A percentile compares a stretch with the other conserved stretches of the same genome.
These are phyloP conservation scores for Acanthamoeba culbertsoni DNA, from an alignment of 208 protist species.

Conservation along the genomic window DNA sequence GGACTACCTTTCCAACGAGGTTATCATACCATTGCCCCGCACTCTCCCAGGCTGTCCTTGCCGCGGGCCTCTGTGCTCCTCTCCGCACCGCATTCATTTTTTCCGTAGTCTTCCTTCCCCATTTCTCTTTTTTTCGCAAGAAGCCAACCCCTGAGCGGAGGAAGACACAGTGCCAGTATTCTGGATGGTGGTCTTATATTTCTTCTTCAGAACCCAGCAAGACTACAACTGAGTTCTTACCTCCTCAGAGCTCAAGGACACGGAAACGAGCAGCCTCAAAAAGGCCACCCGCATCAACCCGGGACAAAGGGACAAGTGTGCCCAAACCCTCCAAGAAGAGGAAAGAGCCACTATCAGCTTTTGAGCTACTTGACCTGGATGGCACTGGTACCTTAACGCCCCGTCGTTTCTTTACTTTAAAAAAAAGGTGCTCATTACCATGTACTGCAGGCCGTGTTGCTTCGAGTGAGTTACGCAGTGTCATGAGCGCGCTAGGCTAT, in stretches of 20 bases:
- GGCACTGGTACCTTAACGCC: background rate
- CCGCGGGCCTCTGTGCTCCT: background rate
- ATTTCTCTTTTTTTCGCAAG: background rate
- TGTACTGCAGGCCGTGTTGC: background rate
- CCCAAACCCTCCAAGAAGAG: background rate
- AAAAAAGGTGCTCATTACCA: background rate
- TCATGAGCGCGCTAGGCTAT: background rate
- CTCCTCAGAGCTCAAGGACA: background rate
- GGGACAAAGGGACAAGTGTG: background rate
- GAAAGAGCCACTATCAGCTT: background rate
- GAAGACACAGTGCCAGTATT: too few species aligned
- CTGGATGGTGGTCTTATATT: too few species aligned
- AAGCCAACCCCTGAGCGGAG: background rate
- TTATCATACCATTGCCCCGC: background rate
- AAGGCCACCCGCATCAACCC: background rate
- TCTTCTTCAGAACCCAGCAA: too few species aligned
- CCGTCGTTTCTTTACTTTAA: background rate
- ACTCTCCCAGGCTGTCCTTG: background rate
- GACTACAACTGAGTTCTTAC: too few species aligned
- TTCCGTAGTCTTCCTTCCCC: background rate
- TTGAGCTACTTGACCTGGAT: background rate
- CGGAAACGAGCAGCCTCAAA: background rate
- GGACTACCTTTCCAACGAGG: background rate
- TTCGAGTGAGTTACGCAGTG: background rate
- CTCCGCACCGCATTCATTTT: background rate